Evolutionary conservation across 768 basidiomycete genomes (phyloP), one percentile per base, ranked within the genome.

Genomic region (Collybia mongolica): DNA sequence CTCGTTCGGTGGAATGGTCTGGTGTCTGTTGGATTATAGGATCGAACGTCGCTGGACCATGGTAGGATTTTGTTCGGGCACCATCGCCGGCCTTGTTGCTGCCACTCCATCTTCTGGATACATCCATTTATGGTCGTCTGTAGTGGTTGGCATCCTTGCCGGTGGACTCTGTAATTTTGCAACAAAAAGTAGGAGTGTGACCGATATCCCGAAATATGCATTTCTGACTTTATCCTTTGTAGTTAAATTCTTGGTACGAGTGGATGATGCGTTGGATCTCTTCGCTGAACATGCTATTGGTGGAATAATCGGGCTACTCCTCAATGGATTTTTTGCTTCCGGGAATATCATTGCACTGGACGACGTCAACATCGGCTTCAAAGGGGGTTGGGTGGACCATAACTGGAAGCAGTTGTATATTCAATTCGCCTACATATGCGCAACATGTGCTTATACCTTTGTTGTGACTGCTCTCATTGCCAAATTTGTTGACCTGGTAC

Each of bases 1-100:
- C 32, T 87, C 90, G 2, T 83, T 89, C 54, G 90, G 83, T 26
- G 93, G 89, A 17, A 76, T 91, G 53, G 82, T 87, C 29, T 94
- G 93, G 91, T 90, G 86, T 59, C 65, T 85, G 46, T 74, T 90
- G 49, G 91, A 93, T 70, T 93, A 78, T 64, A 74, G 90, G 28
- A 72, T 88, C 49, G 89, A 92, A 65, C 74, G 83, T 47, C 89
- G 90, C 66, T 93, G 82, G 76, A 90, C 81, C 26, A 93, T 93
- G 80, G 91, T 96, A 57, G 91, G 92, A 24, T 88, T 97, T 67
- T 96, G 94, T 69, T 91, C 77, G n/a, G 93, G 93, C 19, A 90
- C 91, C 17, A 89, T 96, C 54, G 87, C 91, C 19, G 93, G 91
- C 39, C 77, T 92, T 42, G 92, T 94, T 45, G 90, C 89, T 29